Base-by-base conservation (phyloP, 768 basidiomycete species). In the Rhodotorula toruloides region DNA sequence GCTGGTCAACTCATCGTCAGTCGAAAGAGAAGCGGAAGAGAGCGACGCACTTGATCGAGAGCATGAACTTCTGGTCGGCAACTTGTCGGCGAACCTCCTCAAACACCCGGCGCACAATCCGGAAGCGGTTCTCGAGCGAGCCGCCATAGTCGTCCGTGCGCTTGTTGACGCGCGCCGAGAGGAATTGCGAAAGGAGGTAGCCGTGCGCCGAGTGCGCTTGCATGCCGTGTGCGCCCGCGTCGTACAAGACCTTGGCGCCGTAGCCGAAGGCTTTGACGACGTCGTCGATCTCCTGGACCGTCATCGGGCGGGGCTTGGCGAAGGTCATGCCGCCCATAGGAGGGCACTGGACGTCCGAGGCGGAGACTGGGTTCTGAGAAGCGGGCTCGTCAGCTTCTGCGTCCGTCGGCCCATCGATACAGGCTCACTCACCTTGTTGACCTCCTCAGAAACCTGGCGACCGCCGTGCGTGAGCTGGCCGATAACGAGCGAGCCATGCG, bases 31-130 rank as follows among this genome's bases (percentile, higher is more conserved):
- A 19, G 31, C 21, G 17, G 22, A 21, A 43, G 5, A 44, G n/a
- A 22, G 42, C 0, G 29, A 34, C 57, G 31, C 36, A 58, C 68
- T 74, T 67, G 69, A 74, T 74, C 40, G 56, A 56, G 10, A 73
- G 58, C 22, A 74, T 46, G 62, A 74, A 74, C 54, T 74, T 64
- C 42, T 54, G n/a, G 16, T 60, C 36, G 37, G 63, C 57, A 5
- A 59, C 52, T 12, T 43, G 57, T 22, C n/a, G 65, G 61, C 58
- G 79, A 2, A 87, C 74, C 9, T 82, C 83, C 43, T 82, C 79
- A 8, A 84, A 71, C 31, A 85, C 77, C 63, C 85, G 84, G 16
- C 86, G 76, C 0, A 77, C 72, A 73, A 89, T 87, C 40, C 82
- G 79, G 14, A 80, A 77, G 3, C 88, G 79, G 54, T 81, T 82